Evolutionary conservation across 2,329 filamentous ascomycete genomes (phyloP).

Genomic region (Penicillium sp.): DNA sequence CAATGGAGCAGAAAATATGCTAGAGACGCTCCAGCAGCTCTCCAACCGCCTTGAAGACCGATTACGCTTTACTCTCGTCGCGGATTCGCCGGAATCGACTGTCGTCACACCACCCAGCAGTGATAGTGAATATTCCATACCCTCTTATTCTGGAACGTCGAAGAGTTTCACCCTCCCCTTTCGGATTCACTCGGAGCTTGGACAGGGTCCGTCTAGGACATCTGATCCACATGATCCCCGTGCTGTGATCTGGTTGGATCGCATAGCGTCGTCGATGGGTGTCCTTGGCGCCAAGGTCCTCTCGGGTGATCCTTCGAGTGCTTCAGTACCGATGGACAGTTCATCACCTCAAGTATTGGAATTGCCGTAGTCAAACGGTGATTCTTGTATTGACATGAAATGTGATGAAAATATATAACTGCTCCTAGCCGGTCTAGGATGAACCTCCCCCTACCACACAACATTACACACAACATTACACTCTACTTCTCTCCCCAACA

Average conservation of each 20-base stretch:
- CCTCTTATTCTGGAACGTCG: not conserved
- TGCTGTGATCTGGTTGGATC: slow-evolving; percentile 33
- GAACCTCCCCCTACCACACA: not conserved
- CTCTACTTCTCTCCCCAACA: not conserved
- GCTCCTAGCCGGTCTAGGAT: not conserved
- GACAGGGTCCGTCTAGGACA: slow-evolving; percentile 22
- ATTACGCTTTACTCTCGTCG: slow-evolving; percentile 7
- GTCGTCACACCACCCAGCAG: slow-evolving; percentile 12
- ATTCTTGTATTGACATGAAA: not conserved
- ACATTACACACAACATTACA: not conserved
- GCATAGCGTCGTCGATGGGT: slow-evolving; percentile 36
- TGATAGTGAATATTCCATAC: slow-evolving; percentile 9
- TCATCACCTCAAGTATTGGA: not conserved
- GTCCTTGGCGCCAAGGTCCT: slow-evolving; percentile 29
- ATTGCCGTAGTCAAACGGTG: not conserved
- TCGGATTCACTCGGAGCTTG: slow-evolving; percentile 30
- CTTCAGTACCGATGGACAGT: not conserved
- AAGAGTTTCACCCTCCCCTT: slow-evolving; percentile 22
- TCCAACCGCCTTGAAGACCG: slow-evolving; percentile 19
- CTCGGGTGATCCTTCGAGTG: not conserved
- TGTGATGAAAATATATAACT: not conserved
- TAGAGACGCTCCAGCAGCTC: slow-evolving; percentile 22
- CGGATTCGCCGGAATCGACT: slow-evolving; percentile 18
- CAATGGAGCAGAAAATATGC: slow-evolving; percentile 26
- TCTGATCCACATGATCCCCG: slow-evolving; percentile 25